Percentiles rank a stretch among this genome's conserved stretches.
Conservation (phyloP, 164 flowering plant genomes). For the Vitis labrusca region DNA sequence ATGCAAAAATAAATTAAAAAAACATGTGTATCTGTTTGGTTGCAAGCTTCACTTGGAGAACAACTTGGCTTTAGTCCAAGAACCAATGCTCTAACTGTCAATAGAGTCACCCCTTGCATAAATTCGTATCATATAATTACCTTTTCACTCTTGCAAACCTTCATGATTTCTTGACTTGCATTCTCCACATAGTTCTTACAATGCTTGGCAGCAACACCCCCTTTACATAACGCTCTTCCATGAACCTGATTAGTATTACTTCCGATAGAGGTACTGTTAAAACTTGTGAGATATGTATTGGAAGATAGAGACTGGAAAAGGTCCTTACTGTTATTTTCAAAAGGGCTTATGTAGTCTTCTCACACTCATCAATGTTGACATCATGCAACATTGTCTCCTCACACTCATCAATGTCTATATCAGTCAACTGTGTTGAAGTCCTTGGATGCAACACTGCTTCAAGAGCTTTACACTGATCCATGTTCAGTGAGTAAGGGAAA, state of each 20-base stretch:
- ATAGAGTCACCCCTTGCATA: slow-evolving; percentile 5
- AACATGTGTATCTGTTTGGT: no score
- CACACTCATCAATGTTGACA: no score
- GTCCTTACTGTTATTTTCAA: slow-evolving; percentile 19
- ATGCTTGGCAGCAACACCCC: slow-evolving; percentile 11
- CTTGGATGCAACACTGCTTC: slow-evolving; percentile 43
- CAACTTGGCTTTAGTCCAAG: no score
- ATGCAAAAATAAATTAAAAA: no score
- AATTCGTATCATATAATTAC: slow-evolving; percentile 25
- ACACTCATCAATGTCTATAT: slow-evolving; percentile 57
- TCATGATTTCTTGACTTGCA: slow-evolving; percentile 9
- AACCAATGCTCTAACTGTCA: no score
- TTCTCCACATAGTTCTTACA: slow-evolving; percentile 23
- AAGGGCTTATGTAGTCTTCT: slow-evolving; percentile 12
- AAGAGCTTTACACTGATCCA: slow-evolving; percentile 47
- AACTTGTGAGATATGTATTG: slow-evolving; percentile 15
- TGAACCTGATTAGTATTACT: slow-evolving; percentile 14
- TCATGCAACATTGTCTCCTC: no score
- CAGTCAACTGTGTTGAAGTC: slow-evolving; percentile 28
- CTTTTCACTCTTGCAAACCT: slow-evolving; percentile 6
- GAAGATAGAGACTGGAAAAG: slow-evolving; percentile 27
- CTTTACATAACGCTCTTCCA: slow-evolving; percentile 36
- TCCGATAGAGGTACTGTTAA: slow-evolving; percentile 23
- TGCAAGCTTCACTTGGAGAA: no score
- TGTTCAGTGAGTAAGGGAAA: slow-evolving; percentile 42